Evolutionary conservation across 2,329 filamentous ascomycete genomes (phyloP), one percentile per base, ranked within the genome.

Genomic region (Xylariaceae sp.): DNA sequence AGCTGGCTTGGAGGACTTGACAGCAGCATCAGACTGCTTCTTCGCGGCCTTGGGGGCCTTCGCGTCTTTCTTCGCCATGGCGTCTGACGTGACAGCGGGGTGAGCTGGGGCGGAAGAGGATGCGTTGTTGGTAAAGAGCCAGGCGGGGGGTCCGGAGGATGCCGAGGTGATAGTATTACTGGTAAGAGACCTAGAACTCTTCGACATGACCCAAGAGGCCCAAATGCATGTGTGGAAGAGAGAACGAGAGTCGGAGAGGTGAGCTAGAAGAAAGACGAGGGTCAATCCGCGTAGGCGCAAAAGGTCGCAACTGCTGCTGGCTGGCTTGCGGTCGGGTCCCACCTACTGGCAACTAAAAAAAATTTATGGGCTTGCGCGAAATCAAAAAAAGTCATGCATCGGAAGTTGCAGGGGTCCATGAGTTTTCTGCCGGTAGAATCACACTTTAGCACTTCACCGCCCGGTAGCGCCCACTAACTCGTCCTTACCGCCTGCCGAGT

Each of bases 81-180:
- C 64, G 17, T 58, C 42, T 53, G 57, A 15, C n/a, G 49, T 37
- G 37, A 35, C 11, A 35, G 49, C 42, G 11, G 34, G 49, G 51
- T 61, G 61, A 44, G 51, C 53, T 13, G 51, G 62, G 45, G 10
- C 50, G 45, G 39, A 39, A n/a, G 60, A 61, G n/a, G 51, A 54
- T 49, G 64, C 65, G 59, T 74, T 74, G 56, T 73, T 73, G 59
- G 60, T 69, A 53, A 74, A 74, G 17, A 74, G 63, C 72, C 72
- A 74, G 49, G 67, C 59, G 13, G 72, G 72, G 53, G 71, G 70
- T 49, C 58, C 62, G 59, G 63, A 62, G 34, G 65, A 60, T 60
- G 61, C 49, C 57, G 45, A 60, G 55, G 61, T 54, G 60, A 56
- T 63, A 60, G 62, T 57, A 37, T 56, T 58, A 51, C 37, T 60